Conservation (phyloP, 805 yeast genomes). For the Yarrowia sp. region DNA sequence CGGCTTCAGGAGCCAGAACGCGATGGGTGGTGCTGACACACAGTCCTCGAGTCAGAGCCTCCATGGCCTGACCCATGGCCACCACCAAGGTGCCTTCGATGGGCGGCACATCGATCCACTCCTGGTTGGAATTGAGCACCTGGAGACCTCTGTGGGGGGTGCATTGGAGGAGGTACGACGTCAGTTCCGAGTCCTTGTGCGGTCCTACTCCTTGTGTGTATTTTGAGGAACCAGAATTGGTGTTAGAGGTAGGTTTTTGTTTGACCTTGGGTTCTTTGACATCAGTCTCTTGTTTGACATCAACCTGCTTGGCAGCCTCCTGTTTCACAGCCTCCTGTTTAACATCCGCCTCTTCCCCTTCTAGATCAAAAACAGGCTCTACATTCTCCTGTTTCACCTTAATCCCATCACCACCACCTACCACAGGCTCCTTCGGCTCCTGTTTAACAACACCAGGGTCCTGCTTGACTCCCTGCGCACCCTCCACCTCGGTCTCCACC, state of each 20-base stretch:
- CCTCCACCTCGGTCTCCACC: neutral
- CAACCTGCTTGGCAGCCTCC: neutral
- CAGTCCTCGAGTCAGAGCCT: conserved; percentile 30
- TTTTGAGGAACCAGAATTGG: no score
- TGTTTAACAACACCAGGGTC: no score
- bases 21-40: conserved; percentile 33
- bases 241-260: neutral
- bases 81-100: conserved; percentile 28
- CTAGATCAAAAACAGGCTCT: neutral
- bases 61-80: conserved; percentile 38
- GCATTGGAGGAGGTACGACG: conserved; percentile 24
- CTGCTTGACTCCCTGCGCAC: neutral
- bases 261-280: neutral
- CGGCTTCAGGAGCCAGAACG: conserved; percentile 31
- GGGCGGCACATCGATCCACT: conserved; percentile 38
- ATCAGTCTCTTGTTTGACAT: neutral
- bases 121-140: conserved; percentile 22
- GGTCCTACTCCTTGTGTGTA: conserved; percentile 36
- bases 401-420: no score
- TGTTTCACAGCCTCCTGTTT: neutral
- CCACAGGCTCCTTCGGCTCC: neutral
- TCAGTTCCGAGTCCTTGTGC: conserved; percentile 35
- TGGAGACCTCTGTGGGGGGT: conserved; percentile 25
- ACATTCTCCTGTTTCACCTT: neutral
- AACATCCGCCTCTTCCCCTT: no score